Conservation (phyloP, 495 filamentous ascomycete species). For the Trichoderma reesei region DNA sequence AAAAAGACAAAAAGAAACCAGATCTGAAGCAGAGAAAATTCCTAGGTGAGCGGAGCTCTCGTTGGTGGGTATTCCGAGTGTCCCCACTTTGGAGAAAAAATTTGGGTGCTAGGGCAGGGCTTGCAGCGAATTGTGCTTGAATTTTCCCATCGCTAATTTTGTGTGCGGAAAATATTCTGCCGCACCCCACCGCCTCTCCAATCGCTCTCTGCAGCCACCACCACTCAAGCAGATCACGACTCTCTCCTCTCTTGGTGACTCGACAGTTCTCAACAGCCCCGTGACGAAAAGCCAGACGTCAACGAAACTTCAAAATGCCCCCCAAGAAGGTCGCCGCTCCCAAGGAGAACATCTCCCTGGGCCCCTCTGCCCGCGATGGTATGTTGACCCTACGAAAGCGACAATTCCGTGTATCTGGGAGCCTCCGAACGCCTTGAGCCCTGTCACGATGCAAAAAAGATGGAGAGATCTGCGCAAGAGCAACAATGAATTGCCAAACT, state of each 20-base stretch:
- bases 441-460: neutral
- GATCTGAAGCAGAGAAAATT: constrained; percentile 13
- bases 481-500: neutral
- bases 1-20: constrained; percentile 9
- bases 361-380: constrained; percentile 89
- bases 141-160: constrained; percentile 2
- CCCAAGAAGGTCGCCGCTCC: constrained; percentile 74
- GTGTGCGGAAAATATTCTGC: constrained; percentile 17
- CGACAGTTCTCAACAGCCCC: constrained; percentile 7
- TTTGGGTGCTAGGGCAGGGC: constrained; percentile 9
- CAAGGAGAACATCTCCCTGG: constrained; percentile 97
- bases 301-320: constrained; percentile 50
- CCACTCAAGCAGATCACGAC: constrained; percentile 13
- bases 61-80: neutral
- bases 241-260: constrained; percentile 6
- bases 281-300: constrained; percentile 12
- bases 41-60: constrained; percentile 4
- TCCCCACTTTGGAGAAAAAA: neutral
- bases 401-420: neutral
- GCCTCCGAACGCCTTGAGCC: neutral
- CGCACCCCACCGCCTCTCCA: constrained; percentile 15
- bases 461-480: neutral
- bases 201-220: constrained; percentile 12
- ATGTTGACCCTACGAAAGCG: constrained; percentile 18
- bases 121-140: neutral